These are phyloP conservation scores for Sugiyamaella marilandica DNA, from an alignment of 805 yeast genomes.

Conservation along the genomic window DNA sequence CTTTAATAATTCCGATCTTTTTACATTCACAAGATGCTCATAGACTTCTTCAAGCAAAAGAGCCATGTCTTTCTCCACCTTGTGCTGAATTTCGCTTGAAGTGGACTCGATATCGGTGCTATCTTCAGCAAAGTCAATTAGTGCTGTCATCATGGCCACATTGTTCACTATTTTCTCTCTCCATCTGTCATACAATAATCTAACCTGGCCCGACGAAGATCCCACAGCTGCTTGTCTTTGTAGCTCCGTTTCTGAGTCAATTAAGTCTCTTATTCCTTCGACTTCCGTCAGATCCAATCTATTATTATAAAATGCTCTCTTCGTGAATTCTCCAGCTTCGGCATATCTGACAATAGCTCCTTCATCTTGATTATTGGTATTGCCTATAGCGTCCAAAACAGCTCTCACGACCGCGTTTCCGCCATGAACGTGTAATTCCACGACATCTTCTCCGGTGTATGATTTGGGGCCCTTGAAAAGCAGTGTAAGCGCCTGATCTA, in stretches of 20 bases:
- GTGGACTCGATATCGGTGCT: conserved; percentile 39
- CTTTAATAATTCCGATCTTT: conserved; percentile 47
- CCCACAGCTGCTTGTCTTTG: conserved; percentile 73
- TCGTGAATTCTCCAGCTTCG: conserved; percentile 88
- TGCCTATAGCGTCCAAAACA: conserved; percentile 57
- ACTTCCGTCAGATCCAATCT: conserved; percentile 80
- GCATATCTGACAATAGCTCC: conserved; percentile 63
- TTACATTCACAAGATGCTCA: conserved; percentile 29
- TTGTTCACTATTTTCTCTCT: conserved; percentile 57
- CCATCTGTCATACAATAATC: conserved; percentile 57
- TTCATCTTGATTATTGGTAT: conserved; percentile 25
- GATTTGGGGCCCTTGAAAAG: conserved; percentile 70
- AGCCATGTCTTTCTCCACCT: conserved; percentile 44
- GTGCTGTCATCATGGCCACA: conserved; percentile 75
- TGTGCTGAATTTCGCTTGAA: conserved; percentile 39
- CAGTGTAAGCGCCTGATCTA: conserved; percentile 75
- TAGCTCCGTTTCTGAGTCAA: conserved; percentile 89
- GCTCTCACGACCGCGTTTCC: conserved; percentile 79
- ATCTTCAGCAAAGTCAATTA: conserved; percentile 94
- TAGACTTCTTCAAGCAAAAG: conserved; percentile 43
- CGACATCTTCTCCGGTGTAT: conserved; percentile 86
- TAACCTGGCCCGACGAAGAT: conserved; percentile 68
- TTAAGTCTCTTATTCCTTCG: conserved; percentile 83
- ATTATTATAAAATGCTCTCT: conserved; percentile 80
- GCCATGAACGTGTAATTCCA: conserved; percentile 92